Evolutionary conservation across 2,329 filamentous ascomycete genomes (phyloP), one percentile per base, ranked within the genome.

Genomic region (Aspergillus flavus): DNA sequence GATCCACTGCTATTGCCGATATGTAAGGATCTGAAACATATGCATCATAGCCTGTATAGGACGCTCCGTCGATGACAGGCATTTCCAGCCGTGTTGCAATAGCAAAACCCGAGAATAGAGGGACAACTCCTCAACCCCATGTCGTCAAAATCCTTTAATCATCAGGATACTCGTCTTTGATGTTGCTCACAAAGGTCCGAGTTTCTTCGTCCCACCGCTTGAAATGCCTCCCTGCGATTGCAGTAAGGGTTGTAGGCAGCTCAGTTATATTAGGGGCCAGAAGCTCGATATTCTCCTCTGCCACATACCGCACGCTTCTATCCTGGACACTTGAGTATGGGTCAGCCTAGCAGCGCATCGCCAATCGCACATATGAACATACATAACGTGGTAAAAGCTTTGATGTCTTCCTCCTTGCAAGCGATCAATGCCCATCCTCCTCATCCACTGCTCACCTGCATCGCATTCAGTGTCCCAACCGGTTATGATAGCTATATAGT

Each of bases 341-440:
- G 63, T 71, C 61, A 73, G 68, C 52, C 41, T 19, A 36, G 26
- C 34, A 50, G 23, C 36, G 6, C 21, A 21, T 58, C 7, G 61
- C 67, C 41, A 28, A 53, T 56, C 48, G 26, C 45, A 48, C 36
- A 34, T 46, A 57, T 34, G 52, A 54, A 87, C 93, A 84, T 80
- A 97, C 92, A 97, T 82, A 71, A 92, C 92, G 69, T 93, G 91
- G 75, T 97, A 97, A 71, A 93, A 97, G 39, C 88, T 89, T 77
- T 92, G 89, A 64, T 86, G 79, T 53, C 86, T 81, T 2, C 87
- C 89, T 59, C 82, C 79, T n/a, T 82, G 80, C 61, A 89, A 77
- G 28, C 78, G 80, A 75, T 90, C 87, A 11, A 91, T 86, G 54
- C 82, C 80, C 84, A 89, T 89, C 67, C 84, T 83, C 73, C 82